phyloP scores from a whole-genome alignment of 331 rosid genomes.

The Erythrophleum ivorense region DNA sequence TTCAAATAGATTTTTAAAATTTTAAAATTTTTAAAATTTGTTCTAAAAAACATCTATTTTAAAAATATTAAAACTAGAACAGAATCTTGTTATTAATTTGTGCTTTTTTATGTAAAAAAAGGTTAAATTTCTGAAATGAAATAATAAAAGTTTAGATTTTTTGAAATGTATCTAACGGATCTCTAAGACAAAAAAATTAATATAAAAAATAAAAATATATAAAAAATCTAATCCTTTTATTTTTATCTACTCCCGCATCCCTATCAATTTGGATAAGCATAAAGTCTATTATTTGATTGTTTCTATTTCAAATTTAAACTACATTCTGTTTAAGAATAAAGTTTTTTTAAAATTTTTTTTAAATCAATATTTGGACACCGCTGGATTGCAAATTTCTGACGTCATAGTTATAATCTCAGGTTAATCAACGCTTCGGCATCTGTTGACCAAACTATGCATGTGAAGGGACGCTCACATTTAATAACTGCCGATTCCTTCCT shows the following conservation, averaged over 20 bases:
- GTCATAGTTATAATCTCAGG: neutral
- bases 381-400: neutral
- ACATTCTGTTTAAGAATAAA: neutral
- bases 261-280: neutral
- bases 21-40: too few relatives aligned
- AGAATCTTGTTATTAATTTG: too few relatives aligned
- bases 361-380: neutral
- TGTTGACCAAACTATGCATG: slow-evolving; percentile 38
- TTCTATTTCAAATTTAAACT: too few relatives aligned
- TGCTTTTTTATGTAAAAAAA: too few relatives aligned
- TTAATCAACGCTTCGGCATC: slow-evolving; percentile 30
- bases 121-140: too few relatives aligned
- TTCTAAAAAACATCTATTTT: too few relatives aligned
- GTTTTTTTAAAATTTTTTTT: neutral
- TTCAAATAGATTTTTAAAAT: too few relatives aligned
- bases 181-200: too few relatives aligned
- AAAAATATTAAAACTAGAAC: too few relatives aligned
- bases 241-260: too few relatives aligned
- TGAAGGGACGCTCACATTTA: slow-evolving; percentile 33
- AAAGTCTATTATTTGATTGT: neutral
- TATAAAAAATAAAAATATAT: neutral
- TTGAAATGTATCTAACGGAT: too few relatives aligned
- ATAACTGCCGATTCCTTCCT: slow-evolving; percentile 42
- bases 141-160: too few relatives aligned
- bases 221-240: neutral